These are phyloP conservation scores for Salix purpurea DNA, from an alignment of 345 rosid species.

Conservation along the genomic window DNA sequence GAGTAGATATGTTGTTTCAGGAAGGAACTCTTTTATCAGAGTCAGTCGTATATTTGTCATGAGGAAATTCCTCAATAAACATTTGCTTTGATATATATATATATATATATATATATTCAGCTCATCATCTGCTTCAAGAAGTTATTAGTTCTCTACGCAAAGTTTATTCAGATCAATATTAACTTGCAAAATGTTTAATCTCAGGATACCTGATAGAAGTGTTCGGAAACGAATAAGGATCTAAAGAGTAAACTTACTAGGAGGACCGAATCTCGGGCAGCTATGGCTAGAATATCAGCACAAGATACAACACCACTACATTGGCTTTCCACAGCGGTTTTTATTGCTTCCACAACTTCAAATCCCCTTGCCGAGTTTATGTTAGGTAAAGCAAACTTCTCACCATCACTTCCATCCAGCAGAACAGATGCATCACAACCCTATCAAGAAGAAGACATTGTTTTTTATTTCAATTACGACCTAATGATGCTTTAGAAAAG, in stretches of 20 bases:
- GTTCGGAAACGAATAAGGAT: background rate
- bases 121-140: too few species aligned
- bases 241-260: slow-evolving; percentile 37
- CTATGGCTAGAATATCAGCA: slow-evolving; percentile 22
- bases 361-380: slow-evolving; percentile 55
- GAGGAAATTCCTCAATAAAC: too few species aligned
- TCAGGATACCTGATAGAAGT: background rate
- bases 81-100: too few species aligned
- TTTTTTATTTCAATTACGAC: too few species aligned
- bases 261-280: slow-evolving; percentile 62
- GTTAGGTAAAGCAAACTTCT: slow-evolving; percentile 51
- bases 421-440: slow-evolving; percentile 66
- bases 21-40: background rate
- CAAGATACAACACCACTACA: slow-evolving; percentile 51
- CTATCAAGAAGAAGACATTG: slow-evolving; percentile 13
- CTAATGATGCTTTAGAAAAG: too few species aligned
- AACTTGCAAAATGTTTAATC: too few species aligned
- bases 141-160: too few species aligned
- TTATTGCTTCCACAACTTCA: slow-evolving; percentile 59
- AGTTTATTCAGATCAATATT: too few species aligned
- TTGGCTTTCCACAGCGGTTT: slow-evolving; percentile 55
- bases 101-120: too few species aligned
- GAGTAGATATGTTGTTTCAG: background rate
- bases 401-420: slow-evolving; percentile 49
- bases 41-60: too few species aligned